A percentile compares a stretch with the other conserved stretches of the same genome.
phyloP scores from a whole-genome alignment of 78 protist species.

The Isochrysis galbana region DNA sequence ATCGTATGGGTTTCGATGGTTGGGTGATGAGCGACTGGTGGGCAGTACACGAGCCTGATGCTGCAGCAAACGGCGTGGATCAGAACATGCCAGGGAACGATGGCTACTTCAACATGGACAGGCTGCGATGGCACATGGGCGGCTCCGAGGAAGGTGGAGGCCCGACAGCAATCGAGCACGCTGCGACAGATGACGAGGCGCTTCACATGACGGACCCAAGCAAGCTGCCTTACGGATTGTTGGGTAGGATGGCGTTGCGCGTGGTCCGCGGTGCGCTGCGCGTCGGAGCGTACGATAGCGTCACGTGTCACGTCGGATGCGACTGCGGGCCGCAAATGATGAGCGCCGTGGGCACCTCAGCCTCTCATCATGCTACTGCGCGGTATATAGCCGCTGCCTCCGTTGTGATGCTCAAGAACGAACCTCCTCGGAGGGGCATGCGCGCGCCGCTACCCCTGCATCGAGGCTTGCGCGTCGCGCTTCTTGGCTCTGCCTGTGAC shows the following conservation, averaged over 20 bases:
- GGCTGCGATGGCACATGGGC: neutral
- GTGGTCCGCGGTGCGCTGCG: slow-evolving; percentile 6
- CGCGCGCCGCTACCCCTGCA: neutral
- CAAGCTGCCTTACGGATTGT: neutral
- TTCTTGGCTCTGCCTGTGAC: neutral
- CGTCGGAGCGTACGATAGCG: neutral
- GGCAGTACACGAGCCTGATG: slow-evolving; percentile 24
- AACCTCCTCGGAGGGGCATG: too few relatives aligned
- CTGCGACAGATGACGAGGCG: neutral
- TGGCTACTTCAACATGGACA: neutral
- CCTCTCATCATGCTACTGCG: neutral
- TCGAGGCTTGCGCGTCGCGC: neutral
- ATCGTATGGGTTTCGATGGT: neutral
- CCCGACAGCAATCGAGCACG: too few relatives aligned
- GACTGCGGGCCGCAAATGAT: neutral
- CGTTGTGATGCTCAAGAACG: slow-evolving; percentile 18
- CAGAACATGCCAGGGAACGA: slow-evolving; percentile 41
- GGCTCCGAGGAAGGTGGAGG: too few relatives aligned
- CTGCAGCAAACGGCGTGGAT: slow-evolving; percentile 27
- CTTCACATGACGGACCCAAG: too few relatives aligned
- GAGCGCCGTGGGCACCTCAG: neutral
- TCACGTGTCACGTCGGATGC: neutral
- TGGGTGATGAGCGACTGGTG: slow-evolving; percentile 49
- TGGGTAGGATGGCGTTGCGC: slow-evolving; percentile 39
- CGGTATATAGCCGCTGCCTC: neutral